Evolutionary conservation across 768 basidiomycete genomes (phyloP).

Genomic region (Lactarius sp.): DNA sequence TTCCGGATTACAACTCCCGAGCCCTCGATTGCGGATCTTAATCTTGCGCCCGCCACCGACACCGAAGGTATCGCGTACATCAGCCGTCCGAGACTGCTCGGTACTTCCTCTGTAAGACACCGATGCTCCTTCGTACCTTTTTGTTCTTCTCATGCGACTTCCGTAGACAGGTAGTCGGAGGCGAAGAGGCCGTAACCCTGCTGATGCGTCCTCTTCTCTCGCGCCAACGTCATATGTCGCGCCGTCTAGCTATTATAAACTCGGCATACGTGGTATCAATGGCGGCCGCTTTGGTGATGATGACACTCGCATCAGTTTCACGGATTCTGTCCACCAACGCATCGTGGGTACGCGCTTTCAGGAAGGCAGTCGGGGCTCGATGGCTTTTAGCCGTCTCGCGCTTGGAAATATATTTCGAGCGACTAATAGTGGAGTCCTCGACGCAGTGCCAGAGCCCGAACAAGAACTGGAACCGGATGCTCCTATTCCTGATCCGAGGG

Average conservation of each 20-base stretch:
- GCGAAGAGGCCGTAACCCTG: slow-evolving; percentile 52
- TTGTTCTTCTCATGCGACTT: not conserved
- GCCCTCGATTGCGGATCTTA: slow-evolving; percentile 60
- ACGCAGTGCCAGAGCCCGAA: slow-evolving; percentile 27
- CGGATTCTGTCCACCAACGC: slow-evolving; percentile 58
- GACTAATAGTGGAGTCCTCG: slow-evolving; percentile 46
- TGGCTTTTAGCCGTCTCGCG: slow-evolving; percentile 52
- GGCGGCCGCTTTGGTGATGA: slow-evolving; percentile 53
- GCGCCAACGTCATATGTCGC: slow-evolving; percentile 75
- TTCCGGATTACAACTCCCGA: slow-evolving; percentile 71
- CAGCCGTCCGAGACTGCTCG: slow-evolving; percentile 61
- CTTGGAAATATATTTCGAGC: slow-evolving; percentile 53
- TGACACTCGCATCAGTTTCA: slow-evolving; percentile 39
- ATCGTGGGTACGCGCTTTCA: slow-evolving; percentile 66
- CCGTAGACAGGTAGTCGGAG: slow-evolving; percentile 39
- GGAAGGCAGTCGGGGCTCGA: slow-evolving; percentile 62
- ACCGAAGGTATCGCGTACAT: slow-evolving; percentile 52
- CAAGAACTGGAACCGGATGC: slow-evolving; percentile 24
- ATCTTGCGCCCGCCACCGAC: slow-evolving; percentile 30
- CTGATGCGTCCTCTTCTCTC: slow-evolving; percentile 61
- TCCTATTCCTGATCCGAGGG: slow-evolving; percentile 49
- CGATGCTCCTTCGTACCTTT: not conserved
- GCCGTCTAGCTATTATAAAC: slow-evolving; percentile 74
- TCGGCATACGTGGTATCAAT: slow-evolving; percentile 57
- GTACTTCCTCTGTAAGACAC: slow-evolving; percentile 28